These are phyloP conservation scores for Geotrichum restrictum DNA, from an alignment of 1,139 yeast species.

Conservation along the genomic window DNA sequence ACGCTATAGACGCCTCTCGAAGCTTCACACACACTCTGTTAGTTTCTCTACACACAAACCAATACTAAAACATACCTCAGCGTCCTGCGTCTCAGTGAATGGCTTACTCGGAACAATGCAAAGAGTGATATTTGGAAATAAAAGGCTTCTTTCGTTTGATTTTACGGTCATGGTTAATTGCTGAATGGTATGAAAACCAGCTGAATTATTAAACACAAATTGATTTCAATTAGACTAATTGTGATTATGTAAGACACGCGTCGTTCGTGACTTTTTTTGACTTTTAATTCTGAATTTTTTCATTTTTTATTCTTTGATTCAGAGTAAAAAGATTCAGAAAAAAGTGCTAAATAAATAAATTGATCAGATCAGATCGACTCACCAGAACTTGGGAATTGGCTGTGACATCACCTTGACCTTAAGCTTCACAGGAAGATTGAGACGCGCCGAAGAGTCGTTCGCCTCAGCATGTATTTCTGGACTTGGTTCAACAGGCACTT, in stretches of 20 bases:
- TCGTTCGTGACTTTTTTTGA: background rate
- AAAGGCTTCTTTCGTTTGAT: background rate
- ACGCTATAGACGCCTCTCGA: background rate
- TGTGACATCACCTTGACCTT: conserved; percentile 18
- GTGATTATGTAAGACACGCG: conserved; percentile 12
- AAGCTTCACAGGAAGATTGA: conserved; percentile 20
- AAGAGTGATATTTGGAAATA: conserved; percentile 3
- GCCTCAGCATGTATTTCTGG: background rate
- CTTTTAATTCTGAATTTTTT: background rate
- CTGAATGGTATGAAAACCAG: background rate
- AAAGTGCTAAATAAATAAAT: background rate
- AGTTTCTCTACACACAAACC: background rate
- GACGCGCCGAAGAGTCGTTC: conserved; percentile 2
- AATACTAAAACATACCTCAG: background rate
- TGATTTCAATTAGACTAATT: conserved; percentile 1
- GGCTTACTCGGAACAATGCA: background rate
- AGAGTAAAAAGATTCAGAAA: background rate
- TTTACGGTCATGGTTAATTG: conserved; percentile 1
- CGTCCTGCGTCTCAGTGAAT: background rate
- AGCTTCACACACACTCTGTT: background rate
- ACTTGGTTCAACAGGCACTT: conserved; percentile 15
- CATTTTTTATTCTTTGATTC: too few species aligned
- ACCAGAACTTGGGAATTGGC: conserved; percentile 13
- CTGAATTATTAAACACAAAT: too few species aligned
- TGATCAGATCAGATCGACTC: background rate